phyloP scores from a whole-genome alignment of 2,329 filamentous ascomycete genomes.

The Sporothrix globosa region DNA sequence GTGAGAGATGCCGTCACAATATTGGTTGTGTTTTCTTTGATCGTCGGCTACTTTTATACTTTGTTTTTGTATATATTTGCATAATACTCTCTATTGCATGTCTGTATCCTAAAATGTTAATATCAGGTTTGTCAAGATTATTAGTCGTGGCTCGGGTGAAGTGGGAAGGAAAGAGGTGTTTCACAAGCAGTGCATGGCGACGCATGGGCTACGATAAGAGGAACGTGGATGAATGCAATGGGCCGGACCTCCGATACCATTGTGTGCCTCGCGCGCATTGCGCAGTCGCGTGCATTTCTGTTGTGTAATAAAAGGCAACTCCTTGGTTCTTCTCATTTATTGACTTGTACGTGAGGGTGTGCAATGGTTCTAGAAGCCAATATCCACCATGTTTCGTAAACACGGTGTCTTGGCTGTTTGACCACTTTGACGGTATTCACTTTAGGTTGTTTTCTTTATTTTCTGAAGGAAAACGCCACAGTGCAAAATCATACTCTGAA shows the following conservation, averaged over 20 bases:
- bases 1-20: background rate
- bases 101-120: background rate
- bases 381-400: constrained; percentile 3
- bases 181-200: background rate
- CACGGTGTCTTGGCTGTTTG: background rate
- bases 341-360: background rate
- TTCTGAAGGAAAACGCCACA: too few relatives aligned
- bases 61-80: constrained; percentile 1
- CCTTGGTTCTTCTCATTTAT: background rate
- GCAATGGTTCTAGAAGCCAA: background rate
- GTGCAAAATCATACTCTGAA: too few relatives aligned
- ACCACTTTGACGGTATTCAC: background rate
- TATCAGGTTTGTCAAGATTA: too few relatives aligned
- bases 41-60: background rate
- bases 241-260: constrained; percentile 20
- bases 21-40: background rate
- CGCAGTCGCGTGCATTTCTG: background rate
- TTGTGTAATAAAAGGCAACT: background rate
- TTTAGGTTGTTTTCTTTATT: background rate
- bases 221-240: background rate
- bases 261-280: background rate
- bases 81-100: constrained; percentile 8
- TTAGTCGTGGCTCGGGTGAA: background rate
- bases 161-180: background rate
- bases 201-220: background rate